Base-by-base conservation (phyloP, 495 filamentous ascomycete genomes). In the Clavariopsis aquatica region DNA sequence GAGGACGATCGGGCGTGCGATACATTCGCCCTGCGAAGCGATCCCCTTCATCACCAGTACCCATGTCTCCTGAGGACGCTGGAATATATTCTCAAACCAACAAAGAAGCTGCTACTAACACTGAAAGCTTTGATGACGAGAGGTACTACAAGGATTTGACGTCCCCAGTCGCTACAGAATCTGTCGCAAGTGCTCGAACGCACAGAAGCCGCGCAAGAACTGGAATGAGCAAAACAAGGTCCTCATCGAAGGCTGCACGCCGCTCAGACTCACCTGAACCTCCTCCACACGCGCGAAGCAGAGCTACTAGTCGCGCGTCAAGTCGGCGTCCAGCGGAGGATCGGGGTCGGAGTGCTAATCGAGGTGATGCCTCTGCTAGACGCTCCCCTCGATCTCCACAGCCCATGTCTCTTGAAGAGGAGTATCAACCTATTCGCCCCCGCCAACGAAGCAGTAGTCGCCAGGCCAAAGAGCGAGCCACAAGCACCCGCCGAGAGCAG, bases 21-120 rank as follows among this genome's bases (percentile, higher is more conserved):
- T 89, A 88, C 65, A 89, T 91, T 65, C 89, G 86, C 41, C 88
- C 92, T 28, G 88, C 90, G 7, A 95, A 96, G 72, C 82, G 90
- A 5, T 96, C 92, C 6, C 92, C 92, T 4, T 93, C 90, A 46
- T 96, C 92, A 10, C 92, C 92, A 0, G 84, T 95, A 13, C 90
- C 91, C 19, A 96, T 96, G 92, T 93, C 91, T 0, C 90, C 91
- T 0, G 90, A 96, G 67, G 90, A 94, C 41, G 65, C 70, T 29
- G 67, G 64, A 54, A 72, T 71, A 22, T 72, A 62, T 29, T 27
- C 51, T 12, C 38, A 55, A 28, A 57, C 29, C 51, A 66, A 62
- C 29, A 70, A 69, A n/a, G 62, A 69, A 49, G 65, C 62, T 20
- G 59, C 36, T 34, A 65, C 62, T 7, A 73, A 77, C 51, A 73